Evolutionary conservation across 2,329 filamentous ascomycete species (phyloP), one percentile per base, ranked within the genome.

Genomic region (Trichoderma gracile): DNA sequence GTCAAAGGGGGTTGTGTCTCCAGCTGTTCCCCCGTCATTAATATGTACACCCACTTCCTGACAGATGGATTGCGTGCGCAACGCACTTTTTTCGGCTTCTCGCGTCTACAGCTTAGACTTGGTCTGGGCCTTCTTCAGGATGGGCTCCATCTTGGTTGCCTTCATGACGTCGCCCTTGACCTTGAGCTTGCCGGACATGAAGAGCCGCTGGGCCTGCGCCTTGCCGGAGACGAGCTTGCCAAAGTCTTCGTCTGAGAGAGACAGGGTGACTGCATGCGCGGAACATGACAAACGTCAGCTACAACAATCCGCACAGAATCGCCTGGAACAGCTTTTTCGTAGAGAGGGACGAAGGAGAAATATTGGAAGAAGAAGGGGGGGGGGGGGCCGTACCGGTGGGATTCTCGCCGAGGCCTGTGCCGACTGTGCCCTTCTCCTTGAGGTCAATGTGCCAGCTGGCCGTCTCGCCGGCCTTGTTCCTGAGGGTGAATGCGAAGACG

Each of bases 111-210:
- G 81, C 86, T 96, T 96, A 71, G 91, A 86, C 84, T 92, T 91
- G 73, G 81, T 83, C 82, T 92, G 89, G 43, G 91, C 90, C 84
- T 93, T 95, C 84, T 92, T 93, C 69, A 97, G 81, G 73, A 98
- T 90, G 46, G 92, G 91, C 80, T 97, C 93, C 79, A 97, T 87
- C 88, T 96, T 97, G 66, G 93, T 97, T 43, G 95, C 91, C 86
- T 97, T 97, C 94, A 98, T 98, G 67, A 98, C 88, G 77, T 98
- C 93, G 68, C 95, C 95, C 87, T 93, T 96, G 76, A 98, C 87
- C 90, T 98, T 99, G 75, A 99, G 84, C 85, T 97, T 97, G 73
- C 95, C 95, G n/a, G 86, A 86, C 94, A 99, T 98, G 81, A 98
- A 97, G 69, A 99, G 82, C 71, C 89, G 88, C 84, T 99, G 95